phyloP scores from a whole-genome alignment of 2,329 filamentous ascomycete species.

The Plectosphaerella plurivora region DNA sequence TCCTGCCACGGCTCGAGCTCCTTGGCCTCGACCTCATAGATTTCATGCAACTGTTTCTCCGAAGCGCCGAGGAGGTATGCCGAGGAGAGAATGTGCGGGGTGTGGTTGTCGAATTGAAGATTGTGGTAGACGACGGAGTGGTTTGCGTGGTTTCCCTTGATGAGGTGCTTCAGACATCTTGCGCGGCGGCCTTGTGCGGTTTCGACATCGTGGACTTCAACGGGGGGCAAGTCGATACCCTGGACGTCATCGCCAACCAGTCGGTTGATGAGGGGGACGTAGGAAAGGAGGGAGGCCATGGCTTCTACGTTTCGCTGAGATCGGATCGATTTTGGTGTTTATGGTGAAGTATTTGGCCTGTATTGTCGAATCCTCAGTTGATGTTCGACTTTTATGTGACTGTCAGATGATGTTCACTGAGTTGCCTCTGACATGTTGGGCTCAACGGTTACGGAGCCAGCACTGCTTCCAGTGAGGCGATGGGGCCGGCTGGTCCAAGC shows the following conservation, averaged over 20 bases:
- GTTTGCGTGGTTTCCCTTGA: conserved; percentile 90
- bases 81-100: conserved; percentile 75
- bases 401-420: background rate
- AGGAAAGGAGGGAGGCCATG: conserved; percentile 31
- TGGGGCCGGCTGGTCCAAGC: too few species aligned
- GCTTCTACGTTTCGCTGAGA: conserved; percentile 4
- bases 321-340: background rate
- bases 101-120: conserved; percentile 75
- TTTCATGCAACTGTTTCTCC: conserved; percentile 65
- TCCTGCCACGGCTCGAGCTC: conserved; percentile 75
- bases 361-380: too few species aligned
- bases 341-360: too few species aligned
- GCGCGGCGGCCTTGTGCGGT: conserved; percentile 72
- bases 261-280: conserved; percentile 34
- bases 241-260: conserved; percentile 25
- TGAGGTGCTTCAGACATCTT: conserved; percentile 80
- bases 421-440: background rate
- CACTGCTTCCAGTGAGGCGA: too few species aligned
- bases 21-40: conserved; percentile 75
- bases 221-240: conserved; percentile 56
- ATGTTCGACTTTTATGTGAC: background rate
- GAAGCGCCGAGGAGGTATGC: conserved; percentile 81
- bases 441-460: background rate
- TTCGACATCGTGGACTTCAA: conserved; percentile 76
- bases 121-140: conserved; percentile 78